These are phyloP conservation scores for Mortierella sp. DNA, from an alignment of 371 early-diverging fungal species.

Conservation along the genomic window DNA sequence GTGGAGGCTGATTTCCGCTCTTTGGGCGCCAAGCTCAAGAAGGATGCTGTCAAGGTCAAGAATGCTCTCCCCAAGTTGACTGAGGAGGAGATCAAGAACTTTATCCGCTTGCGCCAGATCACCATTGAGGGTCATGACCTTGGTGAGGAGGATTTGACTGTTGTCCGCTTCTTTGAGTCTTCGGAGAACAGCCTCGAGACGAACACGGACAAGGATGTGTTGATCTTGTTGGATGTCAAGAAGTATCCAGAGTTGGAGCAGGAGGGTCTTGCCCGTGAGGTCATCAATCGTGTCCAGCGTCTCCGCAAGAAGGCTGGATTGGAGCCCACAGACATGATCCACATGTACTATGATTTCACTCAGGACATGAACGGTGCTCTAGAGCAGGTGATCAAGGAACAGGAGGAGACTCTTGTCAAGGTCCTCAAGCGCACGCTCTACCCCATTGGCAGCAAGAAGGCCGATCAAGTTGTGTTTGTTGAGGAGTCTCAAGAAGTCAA, in stretches of 20 bases:
- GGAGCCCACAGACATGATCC: constrained; percentile 88
- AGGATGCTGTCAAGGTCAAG: constrained; percentile 89
- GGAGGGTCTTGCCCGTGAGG: constrained; percentile 97
- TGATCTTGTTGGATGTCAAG: constrained; percentile 91
- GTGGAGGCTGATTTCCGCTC: constrained; percentile 92
- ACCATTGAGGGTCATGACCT: constrained; percentile 86
- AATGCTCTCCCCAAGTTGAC: constrained; percentile 85
- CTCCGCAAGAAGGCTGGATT: constrained; percentile 95
- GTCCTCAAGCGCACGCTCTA: constrained; percentile 75
- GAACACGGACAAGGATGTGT: constrained; percentile 84
- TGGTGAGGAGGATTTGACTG: constrained; percentile 83
- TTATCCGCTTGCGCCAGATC: constrained; percentile 74
- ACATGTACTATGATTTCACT: constrained; percentile 81
- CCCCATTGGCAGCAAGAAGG: constrained; percentile 51
- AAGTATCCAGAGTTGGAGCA: constrained; percentile 86
- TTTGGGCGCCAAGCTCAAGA: constrained; percentile 90
- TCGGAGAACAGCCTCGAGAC: constrained; percentile 75
- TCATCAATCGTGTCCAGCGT: constrained; percentile 98
- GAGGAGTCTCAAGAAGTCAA: constrained; percentile 83
- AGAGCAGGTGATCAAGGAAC: constrained; percentile 73
- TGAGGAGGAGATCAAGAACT: constrained; percentile 85
- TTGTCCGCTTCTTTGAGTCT: constrained; percentile 84
- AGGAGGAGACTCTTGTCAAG: constrained; percentile 78
- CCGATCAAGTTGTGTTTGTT: constrained; percentile 61
- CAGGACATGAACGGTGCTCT: constrained; percentile 76